These are phyloP conservation scores for Pisolithus thermaeus DNA, from an alignment of 1,284 basidiomycete genomes.

Conservation along the genomic window DNA sequence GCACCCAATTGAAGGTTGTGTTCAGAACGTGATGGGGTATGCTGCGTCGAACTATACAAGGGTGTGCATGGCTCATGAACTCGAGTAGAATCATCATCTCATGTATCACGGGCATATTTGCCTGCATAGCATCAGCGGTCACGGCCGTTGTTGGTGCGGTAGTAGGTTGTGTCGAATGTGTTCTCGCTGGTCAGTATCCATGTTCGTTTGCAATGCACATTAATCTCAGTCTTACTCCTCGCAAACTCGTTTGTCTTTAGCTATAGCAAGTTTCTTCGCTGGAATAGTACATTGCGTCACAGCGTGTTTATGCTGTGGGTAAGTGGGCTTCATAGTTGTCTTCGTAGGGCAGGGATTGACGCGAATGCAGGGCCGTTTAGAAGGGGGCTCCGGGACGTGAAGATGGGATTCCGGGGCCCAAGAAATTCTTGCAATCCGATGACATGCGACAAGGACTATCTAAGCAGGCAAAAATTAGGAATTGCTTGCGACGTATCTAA, in stretches of 20 bases:
- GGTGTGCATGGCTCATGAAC: no score
- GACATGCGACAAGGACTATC: background rate
- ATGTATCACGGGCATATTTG: slow-evolving; percentile 35
- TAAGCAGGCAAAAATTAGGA: no score
- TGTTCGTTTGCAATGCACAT: background rate
- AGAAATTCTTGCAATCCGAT: no score
- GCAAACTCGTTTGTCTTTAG: slow-evolving; percentile 12
- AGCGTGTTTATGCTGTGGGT: slow-evolving; percentile 22
- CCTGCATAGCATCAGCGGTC: slow-evolving; percentile 39
- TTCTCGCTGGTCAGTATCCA: slow-evolving; percentile 33
- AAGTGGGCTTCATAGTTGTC: background rate
- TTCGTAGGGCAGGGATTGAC: background rate
- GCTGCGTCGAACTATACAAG: background rate
- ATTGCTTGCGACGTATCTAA: no score
- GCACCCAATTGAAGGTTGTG: no score
- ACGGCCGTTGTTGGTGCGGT: slow-evolving; percentile 35
- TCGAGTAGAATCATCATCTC: slow-evolving; percentile 27
- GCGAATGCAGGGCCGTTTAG: slow-evolving; percentile 1
- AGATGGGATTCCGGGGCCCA: slow-evolving; percentile 3
- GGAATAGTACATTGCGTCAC: slow-evolving; percentile 25
- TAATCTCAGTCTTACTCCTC: background rate
- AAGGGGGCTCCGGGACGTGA: slow-evolving; percentile 6
- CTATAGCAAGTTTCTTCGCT: slow-evolving; percentile 31
- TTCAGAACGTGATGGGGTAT: background rate
- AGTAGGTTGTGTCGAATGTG: slow-evolving; percentile 40